Evolutionary conservation across 2,329 filamentous ascomycete genomes (phyloP).

Genomic region (Alternaria alternata): DNA sequence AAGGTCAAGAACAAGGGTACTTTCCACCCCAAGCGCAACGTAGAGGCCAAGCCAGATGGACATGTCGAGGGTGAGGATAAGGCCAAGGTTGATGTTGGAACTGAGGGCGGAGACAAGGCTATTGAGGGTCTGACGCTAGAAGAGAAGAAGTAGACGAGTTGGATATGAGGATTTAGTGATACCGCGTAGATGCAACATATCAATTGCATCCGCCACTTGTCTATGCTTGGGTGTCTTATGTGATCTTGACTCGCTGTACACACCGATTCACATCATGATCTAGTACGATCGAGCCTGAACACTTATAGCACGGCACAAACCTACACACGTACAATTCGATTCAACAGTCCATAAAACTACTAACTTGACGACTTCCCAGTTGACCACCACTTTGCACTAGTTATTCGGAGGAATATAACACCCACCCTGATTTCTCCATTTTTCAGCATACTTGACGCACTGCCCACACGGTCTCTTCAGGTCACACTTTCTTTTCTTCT

Average conservation of each 20-base stretch:
- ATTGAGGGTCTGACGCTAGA: constrained; percentile 45
- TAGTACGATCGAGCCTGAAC: no score
- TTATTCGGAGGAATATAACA: neutral
- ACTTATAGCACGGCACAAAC: neutral
- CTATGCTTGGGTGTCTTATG: neutral
- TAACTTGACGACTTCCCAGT: no score
- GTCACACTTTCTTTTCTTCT: neutral
- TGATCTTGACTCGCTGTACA: no score
- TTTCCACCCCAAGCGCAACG: constrained; percentile 61
- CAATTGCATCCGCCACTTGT: neutral
- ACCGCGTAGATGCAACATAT: neutral
- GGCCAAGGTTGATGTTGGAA: constrained; percentile 53
- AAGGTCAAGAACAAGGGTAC: constrained; percentile 78
- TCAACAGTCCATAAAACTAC: neutral
- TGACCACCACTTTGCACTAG: neutral
- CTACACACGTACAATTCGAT: neutral
- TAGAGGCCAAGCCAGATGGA: constrained; percentile 57
- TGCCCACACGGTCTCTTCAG: neutral
- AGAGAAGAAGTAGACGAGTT: constrained; percentile 33
- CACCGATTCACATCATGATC: no score
- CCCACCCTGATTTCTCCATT: neutral
- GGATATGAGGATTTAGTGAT: neutral
- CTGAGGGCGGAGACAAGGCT: constrained; percentile 44
- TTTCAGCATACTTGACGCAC: neutral
- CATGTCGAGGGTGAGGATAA: constrained; percentile 55